Percentiles rank a stretch among this genome's conserved stretches.
phyloP scores from a whole-genome alignment of 768 basidiomycete species.

The Suillus variegatus region DNA sequence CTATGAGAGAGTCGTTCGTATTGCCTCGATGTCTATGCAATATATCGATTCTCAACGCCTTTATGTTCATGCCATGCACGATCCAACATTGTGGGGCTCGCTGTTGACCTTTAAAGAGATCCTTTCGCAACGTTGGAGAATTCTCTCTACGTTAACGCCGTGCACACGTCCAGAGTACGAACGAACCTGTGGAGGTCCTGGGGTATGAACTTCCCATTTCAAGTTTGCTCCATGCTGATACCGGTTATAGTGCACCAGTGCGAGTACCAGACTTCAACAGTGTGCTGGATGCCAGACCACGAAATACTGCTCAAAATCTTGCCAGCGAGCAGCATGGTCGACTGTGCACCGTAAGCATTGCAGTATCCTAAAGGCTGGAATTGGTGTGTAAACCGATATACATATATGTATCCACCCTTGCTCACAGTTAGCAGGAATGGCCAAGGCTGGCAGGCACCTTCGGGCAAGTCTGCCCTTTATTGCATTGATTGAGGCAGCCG shows the following conservation, averaged over 20 bases:
- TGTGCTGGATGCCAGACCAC: conserved; percentile 1
- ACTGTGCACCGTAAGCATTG: background rate
- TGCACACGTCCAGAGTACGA: background rate
- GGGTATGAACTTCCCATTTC: background rate
- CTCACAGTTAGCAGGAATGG: conserved; percentile 1
- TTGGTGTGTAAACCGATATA: background rate
- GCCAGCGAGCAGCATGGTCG: background rate
- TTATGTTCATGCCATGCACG: background rate
- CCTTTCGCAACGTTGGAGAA: background rate
- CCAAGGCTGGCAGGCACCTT: background rate
- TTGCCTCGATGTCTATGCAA: background rate
- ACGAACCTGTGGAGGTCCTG: conserved; percentile 1
- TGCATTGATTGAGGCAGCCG: background rate
- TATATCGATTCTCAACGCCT: conserved; percentile 1
- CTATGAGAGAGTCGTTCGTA: background rate
- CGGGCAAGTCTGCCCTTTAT: background rate
- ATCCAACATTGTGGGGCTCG: background rate
- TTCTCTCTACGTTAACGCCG: background rate
- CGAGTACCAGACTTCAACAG: background rate
- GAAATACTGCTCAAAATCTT: conserved; percentile 1
- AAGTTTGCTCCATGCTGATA: background rate
- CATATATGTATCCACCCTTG: background rate
- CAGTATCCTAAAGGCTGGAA: background rate
- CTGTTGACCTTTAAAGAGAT: conserved; percentile 1
- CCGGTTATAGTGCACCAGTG: background rate